These are phyloP conservation scores for Skeletonema costatum DNA, from an alignment of 108 stramenopile genomes.

Conservation along the genomic window DNA sequence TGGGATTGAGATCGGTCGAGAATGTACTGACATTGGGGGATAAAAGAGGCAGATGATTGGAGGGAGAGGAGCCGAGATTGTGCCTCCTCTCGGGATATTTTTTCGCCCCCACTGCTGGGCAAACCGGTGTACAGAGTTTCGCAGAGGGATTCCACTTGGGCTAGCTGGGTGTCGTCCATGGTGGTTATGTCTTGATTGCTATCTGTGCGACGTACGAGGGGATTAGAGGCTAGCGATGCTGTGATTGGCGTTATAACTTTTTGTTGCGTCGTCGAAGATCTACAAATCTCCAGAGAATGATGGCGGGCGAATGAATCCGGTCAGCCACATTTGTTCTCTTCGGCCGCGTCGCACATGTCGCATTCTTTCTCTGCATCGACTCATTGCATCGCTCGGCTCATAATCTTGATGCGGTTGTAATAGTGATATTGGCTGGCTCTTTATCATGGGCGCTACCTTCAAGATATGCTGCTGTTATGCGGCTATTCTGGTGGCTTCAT, in stretches of 20 bases:
- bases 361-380: no score
- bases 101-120: conserved; percentile 55
- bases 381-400: no score
- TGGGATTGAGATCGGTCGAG: conserved; percentile 89
- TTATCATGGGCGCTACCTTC: background rate
- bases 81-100: conserved; percentile 75
- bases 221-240: background rate
- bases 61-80: conserved; percentile 91
- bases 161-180: conserved; percentile 92
- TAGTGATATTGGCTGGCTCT: no score
- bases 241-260: no score
- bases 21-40: conserved; percentile 98
- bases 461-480: background rate
- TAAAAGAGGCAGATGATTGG: conserved; percentile 91
- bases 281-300: no score
- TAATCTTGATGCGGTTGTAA: no score
- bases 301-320: no score
- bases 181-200: conserved; percentile 5
- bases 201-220: background rate
- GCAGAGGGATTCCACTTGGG: conserved; percentile 94
- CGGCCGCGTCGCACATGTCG: no score
- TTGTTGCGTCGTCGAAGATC: no score
- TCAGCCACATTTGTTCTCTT: no score
- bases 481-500: background rate
- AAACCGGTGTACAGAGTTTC: conserved; percentile 91